Evolutionary conservation across 129 eudicot species (phyloP), one percentile per base, ranked within the genome.

Genomic region (Centrapalus pauciflorus): DNA sequence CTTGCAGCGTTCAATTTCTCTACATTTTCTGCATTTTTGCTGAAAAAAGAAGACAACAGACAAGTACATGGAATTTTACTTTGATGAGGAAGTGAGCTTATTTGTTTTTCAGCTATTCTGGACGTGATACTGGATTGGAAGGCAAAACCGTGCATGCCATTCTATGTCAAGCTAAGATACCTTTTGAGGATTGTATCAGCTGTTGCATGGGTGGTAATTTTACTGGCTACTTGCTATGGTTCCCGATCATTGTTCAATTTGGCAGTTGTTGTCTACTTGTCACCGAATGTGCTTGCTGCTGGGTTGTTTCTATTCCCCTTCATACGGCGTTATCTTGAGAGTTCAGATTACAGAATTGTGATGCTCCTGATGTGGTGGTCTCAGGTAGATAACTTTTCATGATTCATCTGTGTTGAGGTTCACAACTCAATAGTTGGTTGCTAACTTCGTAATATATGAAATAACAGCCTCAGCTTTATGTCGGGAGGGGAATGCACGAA

Each of bases 281-380:
- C 97, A 34, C 99, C 99, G 43, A 94, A 94, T 78, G 78, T 94
- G 97, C 94, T 94, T 27, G 89, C 95, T 50, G 86, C 81, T 5
- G 32, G 82, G 69, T 74, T 94, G 32, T 94, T 94, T 78, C 84
- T 94, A 41, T 94, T 94, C 49, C 99, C 97, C 59, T 80, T 86
- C 72, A 55, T 94, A 43, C 90, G 99, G 0, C 95, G 97, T 25
- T 75, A 68, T 46, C 99, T 94, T 38, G 99, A 94, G 76, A 82
- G 99, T 48, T 94, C 99, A 64, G 76, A 94, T 55, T 86, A 82
- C 81, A 89, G 77, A 79, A 73, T 94, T 66, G 97, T 94, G 66
- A 94, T 84, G 97, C 89, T 94, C 32, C 78, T 89, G 90, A 94
- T 94, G 99, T 94, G 99, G 99, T 94, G 99, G 99, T 94, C 99